Conservation (phyloP, 768 basidiomycete species). For the Paxillus ammoniavirescens region DNA sequence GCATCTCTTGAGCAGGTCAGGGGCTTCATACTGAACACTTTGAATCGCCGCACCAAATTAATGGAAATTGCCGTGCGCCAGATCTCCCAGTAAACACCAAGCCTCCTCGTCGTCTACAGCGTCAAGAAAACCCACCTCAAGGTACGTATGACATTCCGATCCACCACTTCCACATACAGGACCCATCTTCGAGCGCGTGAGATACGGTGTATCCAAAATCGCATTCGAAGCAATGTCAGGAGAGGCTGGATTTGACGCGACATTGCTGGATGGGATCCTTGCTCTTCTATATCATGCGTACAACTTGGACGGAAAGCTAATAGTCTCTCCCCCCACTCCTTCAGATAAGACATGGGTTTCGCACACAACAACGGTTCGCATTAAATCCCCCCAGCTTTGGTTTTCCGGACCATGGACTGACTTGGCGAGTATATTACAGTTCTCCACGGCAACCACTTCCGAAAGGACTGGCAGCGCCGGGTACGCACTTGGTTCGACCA, state of each 20-base stretch:
- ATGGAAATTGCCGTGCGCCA: slow-evolving; percentile 25
- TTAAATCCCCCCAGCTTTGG: slow-evolving; percentile 6
- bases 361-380: slow-evolving; percentile 34
- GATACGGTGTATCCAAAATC: neutral
- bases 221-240: neutral
- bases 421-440: slow-evolving; percentile 40
- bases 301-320: slow-evolving; percentile 10
- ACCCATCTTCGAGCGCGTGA: neutral
- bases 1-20: too few species aligned
- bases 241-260: slow-evolving; percentile 21
- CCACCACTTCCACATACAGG: neutral
- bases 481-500: slow-evolving; percentile 99
- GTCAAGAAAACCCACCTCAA: slow-evolving; percentile 33
- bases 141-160: slow-evolving; percentile 23
- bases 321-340: neutral
- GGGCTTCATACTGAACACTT: neutral
- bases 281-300: neutral
- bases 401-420: slow-evolving; percentile 25
- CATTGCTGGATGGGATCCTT: slow-evolving; percentile 18
- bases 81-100: neutral
- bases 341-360: slow-evolving; percentile 37
- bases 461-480: slow-evolving; percentile 98
- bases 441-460: slow-evolving; percentile 93
- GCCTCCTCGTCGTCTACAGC: slow-evolving; percentile 22
- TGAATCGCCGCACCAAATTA: slow-evolving; percentile 30